Base-by-base conservation (phyloP, 2,329 filamentous ascomycete genomes). In the Periconia macrospinosa region DNA sequence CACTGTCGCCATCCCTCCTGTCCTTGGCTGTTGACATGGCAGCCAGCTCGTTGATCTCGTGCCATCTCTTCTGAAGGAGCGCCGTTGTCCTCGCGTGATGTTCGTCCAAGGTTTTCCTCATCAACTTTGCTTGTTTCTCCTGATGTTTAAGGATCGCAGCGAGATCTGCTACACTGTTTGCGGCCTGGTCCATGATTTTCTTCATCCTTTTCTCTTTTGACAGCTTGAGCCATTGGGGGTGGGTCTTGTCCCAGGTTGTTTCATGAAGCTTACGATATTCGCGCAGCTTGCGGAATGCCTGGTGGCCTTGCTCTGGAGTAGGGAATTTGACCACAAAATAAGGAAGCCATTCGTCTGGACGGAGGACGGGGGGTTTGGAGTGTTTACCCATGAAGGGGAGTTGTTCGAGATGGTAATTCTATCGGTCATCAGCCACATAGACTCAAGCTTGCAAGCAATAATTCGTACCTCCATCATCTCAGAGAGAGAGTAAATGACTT, bases 311-410 rank as follows among this genome's bases (percentile, higher is more conserved):
- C 13, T 66, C 67, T 41, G 76, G 58, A 41, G 77, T 72, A 27
- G 81, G 78, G 60, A 87, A 84, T 56, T 80, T 79, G 46, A 86
- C 75, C 23, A 80, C 81, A 66, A 79, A 85, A 68, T 85, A 81
- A 0, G 85, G 84, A 14, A 74, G 75, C 85, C 85, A 88, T 67
- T 85, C 76, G 68, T 88, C 85, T 66, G 82, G 83, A 56, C 85
- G 84, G 47, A 87, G 72, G 8, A 68, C 70, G 41, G 81, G 71
- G 27, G 85, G 85, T 19, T 83, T 77, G 47, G 83, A 83, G 69
- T 87, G 86, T 66, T 87, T 87, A 73, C 85, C 85, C 45, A 85
- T 79, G 72, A 82, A 86, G 57, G 85, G 72, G 30, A 87, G 75
- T 74, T 87, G 85, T 27, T 78, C 77, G 54, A 86, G 59, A 74